A percentile compares a stretch with the other conserved stretches of the same genome.
phyloP scores from a whole-genome alignment of 371 early-diverging fungal genomes.

The Mucor saturninus region DNA sequence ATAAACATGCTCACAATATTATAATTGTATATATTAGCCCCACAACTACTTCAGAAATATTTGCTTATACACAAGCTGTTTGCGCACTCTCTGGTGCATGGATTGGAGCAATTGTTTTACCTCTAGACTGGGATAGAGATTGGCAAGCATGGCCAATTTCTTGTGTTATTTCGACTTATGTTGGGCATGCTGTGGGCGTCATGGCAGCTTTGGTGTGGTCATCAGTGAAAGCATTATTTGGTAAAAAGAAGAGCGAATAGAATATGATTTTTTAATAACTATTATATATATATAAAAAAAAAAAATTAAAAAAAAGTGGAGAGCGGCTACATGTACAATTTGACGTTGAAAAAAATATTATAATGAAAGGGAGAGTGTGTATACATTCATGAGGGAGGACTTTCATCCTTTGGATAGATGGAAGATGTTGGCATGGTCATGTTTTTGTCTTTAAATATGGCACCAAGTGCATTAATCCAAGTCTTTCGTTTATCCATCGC shows the following conservation, averaged over 20 bases:
- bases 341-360: not conserved
- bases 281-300: not conserved
- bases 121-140: slow-evolving; percentile 57
- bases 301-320: slow-evolving; percentile 2
- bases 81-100: slow-evolving; percentile 54
- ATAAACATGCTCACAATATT: too few species aligned
- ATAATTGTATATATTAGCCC: slow-evolving; percentile 25
- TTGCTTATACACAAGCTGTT: slow-evolving; percentile 49
- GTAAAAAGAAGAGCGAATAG: slow-evolving; percentile 52
- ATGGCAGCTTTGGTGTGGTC: slow-evolving; percentile 50
- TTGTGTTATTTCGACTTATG: slow-evolving; percentile 51
- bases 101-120: slow-evolving; percentile 57
- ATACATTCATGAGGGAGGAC: slow-evolving; percentile 1
- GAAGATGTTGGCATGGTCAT: slow-evolving; percentile 68
- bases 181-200: slow-evolving; percentile 53
- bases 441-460: slow-evolving; percentile 72
- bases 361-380: not conserved
- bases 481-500: slow-evolving; percentile 59
- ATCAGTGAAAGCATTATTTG: slow-evolving; percentile 40
- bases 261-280: slow-evolving; percentile 4
- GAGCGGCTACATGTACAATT: slow-evolving; percentile 13
- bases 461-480: slow-evolving; percentile 44
- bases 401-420: slow-evolving; percentile 50
- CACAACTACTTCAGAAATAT: slow-evolving; percentile 44
- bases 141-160: slow-evolving; percentile 62